Conservation (phyloP, 1,284 basidiomycete genomes). For the Tilletia indica region DNA sequence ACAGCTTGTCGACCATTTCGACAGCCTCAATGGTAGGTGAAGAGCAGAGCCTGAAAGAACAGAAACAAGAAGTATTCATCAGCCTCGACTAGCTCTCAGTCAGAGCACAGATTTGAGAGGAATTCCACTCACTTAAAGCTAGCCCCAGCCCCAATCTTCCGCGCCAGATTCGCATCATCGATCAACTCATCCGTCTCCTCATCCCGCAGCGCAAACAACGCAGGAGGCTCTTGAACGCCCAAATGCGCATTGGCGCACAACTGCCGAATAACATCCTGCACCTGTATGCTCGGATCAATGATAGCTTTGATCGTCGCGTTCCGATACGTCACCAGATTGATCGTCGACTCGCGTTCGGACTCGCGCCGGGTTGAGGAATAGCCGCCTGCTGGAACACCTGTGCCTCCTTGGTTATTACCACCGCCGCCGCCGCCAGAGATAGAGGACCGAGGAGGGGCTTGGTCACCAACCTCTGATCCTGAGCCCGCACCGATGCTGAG, state of each 20-base stretch:
- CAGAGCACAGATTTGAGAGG: too few species aligned
- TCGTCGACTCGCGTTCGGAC: constrained; percentile 19
- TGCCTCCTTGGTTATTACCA: neutral
- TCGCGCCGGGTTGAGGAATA: too few species aligned
- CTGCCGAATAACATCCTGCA: constrained; percentile 51
- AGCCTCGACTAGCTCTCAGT: too few species aligned
- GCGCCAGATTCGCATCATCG: constrained; percentile 64
- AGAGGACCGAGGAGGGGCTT: too few species aligned
- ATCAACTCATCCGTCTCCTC: constrained; percentile 77
- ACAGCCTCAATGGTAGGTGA: constrained; percentile 77
- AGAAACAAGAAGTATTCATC: neutral
- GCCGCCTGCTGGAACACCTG: neutral
- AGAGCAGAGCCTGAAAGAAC: constrained; percentile 68
- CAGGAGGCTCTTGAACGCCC: constrained; percentile 76
- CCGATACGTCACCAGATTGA: constrained; percentile 46
- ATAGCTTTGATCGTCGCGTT: constrained; percentile 46
- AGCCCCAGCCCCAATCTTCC: constrained; percentile 46
- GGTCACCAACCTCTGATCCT: too few species aligned
- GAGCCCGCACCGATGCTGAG: too few species aligned
- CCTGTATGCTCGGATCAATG: constrained; percentile 42
- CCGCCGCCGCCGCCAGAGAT: neutral
- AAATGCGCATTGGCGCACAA: constrained; percentile 61
- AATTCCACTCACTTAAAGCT: constrained; percentile 37
- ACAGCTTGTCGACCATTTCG: constrained; percentile 74
- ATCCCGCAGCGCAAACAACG: constrained; percentile 79